Evolutionary conservation across 768 basidiomycete genomes (phyloP).

Genomic region (Boletus sensibilis): DNA sequence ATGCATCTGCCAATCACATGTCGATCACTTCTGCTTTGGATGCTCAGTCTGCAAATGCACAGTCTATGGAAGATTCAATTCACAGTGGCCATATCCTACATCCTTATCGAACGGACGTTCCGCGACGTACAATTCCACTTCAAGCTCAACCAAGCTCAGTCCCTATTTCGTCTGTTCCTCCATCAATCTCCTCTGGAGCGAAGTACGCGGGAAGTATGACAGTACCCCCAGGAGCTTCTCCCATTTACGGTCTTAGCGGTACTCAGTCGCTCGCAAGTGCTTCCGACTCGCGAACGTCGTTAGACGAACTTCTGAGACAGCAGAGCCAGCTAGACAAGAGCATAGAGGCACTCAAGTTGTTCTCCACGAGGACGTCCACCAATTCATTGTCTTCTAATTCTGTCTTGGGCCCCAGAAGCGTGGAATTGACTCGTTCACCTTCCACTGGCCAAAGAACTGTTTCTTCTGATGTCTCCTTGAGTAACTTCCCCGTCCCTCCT

Average conservation of each 20-base stretch:
- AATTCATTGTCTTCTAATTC: conserved; percentile 36
- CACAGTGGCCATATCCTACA: conserved; percentile 1
- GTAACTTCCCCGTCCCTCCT: conserved; percentile 68
- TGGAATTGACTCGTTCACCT: conserved; percentile 21
- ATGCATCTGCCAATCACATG: conserved; percentile 4
- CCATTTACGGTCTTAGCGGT: conserved; percentile 46
- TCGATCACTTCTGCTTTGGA: conserved; percentile 7
- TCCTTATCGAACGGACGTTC: neutral
- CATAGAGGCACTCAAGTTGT: conserved; percentile 55
- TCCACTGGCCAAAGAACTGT: conserved; percentile 28
- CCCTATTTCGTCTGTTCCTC: neutral
- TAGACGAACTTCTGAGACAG: conserved; percentile 55
- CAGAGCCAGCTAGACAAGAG: conserved; percentile 64
- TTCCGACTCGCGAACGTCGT: conserved; percentile 34
- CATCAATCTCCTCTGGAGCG: neutral
- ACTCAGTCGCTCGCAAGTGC: conserved; percentile 18
- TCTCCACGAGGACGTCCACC: conserved; percentile 31
- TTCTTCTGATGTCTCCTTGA: conserved; percentile 62
- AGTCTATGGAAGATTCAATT: conserved; percentile 9
- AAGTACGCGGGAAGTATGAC: neutral
- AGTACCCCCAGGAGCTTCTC: conserved; percentile 38
- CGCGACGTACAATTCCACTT: neutral
- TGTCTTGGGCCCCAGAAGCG: conserved; percentile 21
- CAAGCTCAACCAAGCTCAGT: neutral
- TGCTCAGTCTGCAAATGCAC: conserved; percentile 2